Conservation (phyloP, 495 filamentous ascomycete species). For the Neurospora intermedia region DNA sequence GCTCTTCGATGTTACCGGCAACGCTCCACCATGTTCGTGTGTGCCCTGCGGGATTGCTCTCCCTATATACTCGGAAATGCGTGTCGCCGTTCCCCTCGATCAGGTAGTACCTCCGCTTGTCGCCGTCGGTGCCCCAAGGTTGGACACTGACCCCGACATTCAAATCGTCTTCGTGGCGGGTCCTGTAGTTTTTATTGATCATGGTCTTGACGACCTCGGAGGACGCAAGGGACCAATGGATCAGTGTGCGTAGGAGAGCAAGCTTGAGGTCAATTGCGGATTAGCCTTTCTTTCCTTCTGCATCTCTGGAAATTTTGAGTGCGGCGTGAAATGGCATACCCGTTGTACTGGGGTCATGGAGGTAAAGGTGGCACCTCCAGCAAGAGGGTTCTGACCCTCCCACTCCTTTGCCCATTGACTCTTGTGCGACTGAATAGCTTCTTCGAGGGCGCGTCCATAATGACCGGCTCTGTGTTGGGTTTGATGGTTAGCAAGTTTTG, state of each 20-base stretch:
- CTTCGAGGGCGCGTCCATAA: constrained; percentile 85
- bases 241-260: constrained; percentile 66
- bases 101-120: constrained; percentile 87
- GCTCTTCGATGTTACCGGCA: constrained; percentile 81
- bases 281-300: background rate
- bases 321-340: constrained; percentile 40
- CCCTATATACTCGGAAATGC: constrained; percentile 84
- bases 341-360: constrained; percentile 69
- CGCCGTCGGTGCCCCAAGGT: constrained; percentile 83
- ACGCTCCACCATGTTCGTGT: constrained; percentile 84
- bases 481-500: background rate
- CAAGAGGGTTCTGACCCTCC: constrained; percentile 75
- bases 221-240: constrained; percentile 82
- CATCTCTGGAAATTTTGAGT: background rate
- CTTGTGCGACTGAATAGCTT: constrained; percentile 77
- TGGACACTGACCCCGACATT: constrained; percentile 92
- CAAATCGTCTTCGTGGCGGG: constrained; percentile 79
- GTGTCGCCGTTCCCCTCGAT: constrained; percentile 94
- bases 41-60: constrained; percentile 73
- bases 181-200: constrained; percentile 85
- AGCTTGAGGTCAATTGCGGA: constrained; percentile 42
- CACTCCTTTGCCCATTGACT: constrained; percentile 83
- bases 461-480: constrained; percentile 55
- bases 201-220: constrained; percentile 73
- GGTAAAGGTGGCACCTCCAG: constrained; percentile 65